phyloP scores from a whole-genome alignment of 768 basidiomycete species.

The Amanita exitialis region DNA sequence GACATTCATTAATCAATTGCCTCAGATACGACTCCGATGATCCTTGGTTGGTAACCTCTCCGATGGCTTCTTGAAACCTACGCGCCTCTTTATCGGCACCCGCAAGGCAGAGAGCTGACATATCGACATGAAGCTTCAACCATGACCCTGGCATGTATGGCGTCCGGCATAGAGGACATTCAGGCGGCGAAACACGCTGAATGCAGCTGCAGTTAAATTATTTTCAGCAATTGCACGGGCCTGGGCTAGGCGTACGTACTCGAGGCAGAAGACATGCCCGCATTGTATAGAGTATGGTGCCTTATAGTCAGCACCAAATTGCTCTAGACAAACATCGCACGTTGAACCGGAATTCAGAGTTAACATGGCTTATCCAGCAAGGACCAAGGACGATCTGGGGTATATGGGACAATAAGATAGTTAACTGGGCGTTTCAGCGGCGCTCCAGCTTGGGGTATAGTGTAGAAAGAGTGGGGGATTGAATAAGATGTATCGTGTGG shows the following conservation, averaged over 20 bases:
- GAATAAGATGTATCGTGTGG: conserved; percentile 7
- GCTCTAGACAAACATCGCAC: conserved; percentile 72
- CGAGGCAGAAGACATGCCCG: conserved; percentile 62
- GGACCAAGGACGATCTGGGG: conserved; percentile 15
- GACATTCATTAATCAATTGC: conserved; percentile 40
- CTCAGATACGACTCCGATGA: conserved; percentile 40
- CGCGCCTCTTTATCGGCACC: conserved; percentile 35
- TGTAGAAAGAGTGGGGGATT: conserved; percentile 9
- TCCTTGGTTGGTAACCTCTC: conserved; percentile 44
- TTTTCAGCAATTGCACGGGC: background rate
- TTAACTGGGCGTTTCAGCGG: conserved; percentile 13
- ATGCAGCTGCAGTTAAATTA: conserved; percentile 38
- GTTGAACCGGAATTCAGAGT: conserved; percentile 51
- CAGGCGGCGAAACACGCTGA: conserved; percentile 31
- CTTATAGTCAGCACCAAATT: conserved; percentile 40
- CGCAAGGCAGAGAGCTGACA: conserved; percentile 17
- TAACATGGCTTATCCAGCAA: conserved; percentile 42
- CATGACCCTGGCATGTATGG: conserved; percentile 35
- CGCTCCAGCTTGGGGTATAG: conserved; percentile 14
- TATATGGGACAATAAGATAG: conserved; percentile 13
- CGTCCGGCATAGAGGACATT: conserved; percentile 58
- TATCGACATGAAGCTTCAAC: conserved; percentile 52
- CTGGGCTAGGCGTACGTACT: conserved; percentile 17
- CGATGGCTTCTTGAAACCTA: conserved; percentile 43
- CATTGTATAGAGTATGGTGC: conserved; percentile 59